A percentile compares a stretch with the other conserved stretches of the same genome.
Evolutionary conservation across 1,284 basidiomycete species (phyloP).

Genomic region (Cutaneotrichosporon sp.): DNA sequence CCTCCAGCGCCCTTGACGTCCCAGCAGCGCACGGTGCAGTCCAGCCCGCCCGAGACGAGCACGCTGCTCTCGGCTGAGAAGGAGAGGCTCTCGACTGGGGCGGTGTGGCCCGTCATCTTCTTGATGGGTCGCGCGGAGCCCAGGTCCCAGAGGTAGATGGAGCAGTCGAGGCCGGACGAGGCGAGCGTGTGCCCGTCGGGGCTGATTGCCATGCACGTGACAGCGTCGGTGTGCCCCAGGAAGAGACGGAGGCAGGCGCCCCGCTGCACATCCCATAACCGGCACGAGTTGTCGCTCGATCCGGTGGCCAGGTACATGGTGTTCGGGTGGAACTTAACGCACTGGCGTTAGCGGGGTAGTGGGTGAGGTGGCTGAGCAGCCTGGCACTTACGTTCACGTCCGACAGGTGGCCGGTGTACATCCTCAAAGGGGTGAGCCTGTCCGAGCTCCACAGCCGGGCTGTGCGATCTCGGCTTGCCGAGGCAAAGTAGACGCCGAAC

Average conservation of each 20-base stretch:
- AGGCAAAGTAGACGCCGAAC: constrained; percentile 96
- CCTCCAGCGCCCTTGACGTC: constrained; percentile 83
- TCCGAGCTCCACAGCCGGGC: constrained; percentile 97
- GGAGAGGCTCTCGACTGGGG: constrained; percentile 79
- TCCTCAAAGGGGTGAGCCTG: constrained; percentile 74
- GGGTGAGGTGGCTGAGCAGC: neutral
- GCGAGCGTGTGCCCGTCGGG: constrained; percentile 93
- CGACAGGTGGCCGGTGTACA: constrained; percentile 93
- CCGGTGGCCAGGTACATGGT: constrained; percentile 95
- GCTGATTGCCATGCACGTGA: constrained; percentile 84
- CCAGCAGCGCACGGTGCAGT: constrained; percentile 96
- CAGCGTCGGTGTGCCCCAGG: constrained; percentile 84
- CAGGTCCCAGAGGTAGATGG: constrained; percentile 94
- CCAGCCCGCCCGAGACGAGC: constrained; percentile 81
- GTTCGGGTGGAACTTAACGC: constrained; percentile 94
- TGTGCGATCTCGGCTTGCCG: constrained; percentile 86
- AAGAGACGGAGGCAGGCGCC: constrained; percentile 92
- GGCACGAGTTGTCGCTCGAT: constrained; percentile 90
- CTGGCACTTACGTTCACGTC: constrained; percentile 82
- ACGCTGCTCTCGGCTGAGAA: constrained; percentile 89
- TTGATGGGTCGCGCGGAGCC: constrained; percentile 89
- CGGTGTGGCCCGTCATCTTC: constrained; percentile 91
- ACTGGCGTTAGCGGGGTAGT: constrained; percentile 54
- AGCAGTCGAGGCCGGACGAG: constrained; percentile 79
- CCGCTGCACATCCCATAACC: constrained; percentile 97